phyloP scores from a whole-genome alignment of 345 rosid species.

The Syzygium aromaticum region DNA sequence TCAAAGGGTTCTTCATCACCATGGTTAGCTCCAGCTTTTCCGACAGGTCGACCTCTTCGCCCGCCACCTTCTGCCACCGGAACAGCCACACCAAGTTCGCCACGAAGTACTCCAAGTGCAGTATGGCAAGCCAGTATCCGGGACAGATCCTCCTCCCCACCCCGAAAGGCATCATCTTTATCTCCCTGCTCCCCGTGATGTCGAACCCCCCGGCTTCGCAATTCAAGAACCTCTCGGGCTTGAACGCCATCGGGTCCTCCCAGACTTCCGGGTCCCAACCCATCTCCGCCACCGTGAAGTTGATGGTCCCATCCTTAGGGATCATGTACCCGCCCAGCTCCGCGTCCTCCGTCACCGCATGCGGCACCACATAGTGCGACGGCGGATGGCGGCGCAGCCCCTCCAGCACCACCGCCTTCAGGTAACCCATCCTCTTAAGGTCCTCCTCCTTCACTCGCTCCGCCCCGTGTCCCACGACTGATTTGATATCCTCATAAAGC shows the following conservation, averaged over 20 bases:
- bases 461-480: not conserved
- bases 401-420: slow-evolving; percentile 7
- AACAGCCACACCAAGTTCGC: too few species aligned
- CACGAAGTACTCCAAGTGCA: too few species aligned
- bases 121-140: too few species aligned
- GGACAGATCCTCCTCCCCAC: too few species aligned
- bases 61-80: too few species aligned
- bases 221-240: not conserved
- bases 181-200: not conserved
- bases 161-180: too few species aligned
- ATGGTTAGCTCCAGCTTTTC: too few species aligned
- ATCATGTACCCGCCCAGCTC: slow-evolving; percentile 2
- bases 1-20: too few species aligned
- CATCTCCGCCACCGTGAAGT: slow-evolving; percentile 11
- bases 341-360: not conserved
- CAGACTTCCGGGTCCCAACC: slow-evolving; percentile 5
- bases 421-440: not conserved
- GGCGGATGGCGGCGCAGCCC: slow-evolving; percentile 6
- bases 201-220: not conserved
- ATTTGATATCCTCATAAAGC: not conserved
- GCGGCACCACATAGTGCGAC: slow-evolving; percentile 3
- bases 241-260: not conserved
- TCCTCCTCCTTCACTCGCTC: slow-evolving; percentile 4
- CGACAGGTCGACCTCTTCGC: too few species aligned
- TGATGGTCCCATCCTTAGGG: slow-evolving; percentile 3